Percentiles rank a stretch among this genome's conserved stretches.
Evolutionary conservation across 2,329 filamentous ascomycete species (phyloP).

Genomic region (Orbilia blumenaviensis): DNA sequence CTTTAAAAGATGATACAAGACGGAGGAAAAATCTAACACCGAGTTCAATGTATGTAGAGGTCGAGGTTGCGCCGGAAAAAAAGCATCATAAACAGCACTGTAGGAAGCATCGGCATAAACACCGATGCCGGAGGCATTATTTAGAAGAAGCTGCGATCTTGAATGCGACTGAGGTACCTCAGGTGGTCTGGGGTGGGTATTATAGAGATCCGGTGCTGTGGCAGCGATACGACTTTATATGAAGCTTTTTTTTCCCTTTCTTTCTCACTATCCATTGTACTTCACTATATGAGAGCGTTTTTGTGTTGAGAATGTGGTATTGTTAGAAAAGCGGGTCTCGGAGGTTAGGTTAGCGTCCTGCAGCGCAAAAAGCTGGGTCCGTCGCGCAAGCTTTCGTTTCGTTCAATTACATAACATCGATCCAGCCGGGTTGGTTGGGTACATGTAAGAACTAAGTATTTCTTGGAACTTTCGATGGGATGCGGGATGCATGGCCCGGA

Average conservation of each 20-base stretch:
- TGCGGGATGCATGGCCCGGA: neutral
- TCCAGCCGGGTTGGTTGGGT: neutral
- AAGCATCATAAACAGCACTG: neutral
- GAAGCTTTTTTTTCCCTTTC: neutral
- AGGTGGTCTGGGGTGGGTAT: neutral
- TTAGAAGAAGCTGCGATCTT: neutral
- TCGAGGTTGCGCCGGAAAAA: neutral
- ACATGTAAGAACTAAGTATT: neutral
- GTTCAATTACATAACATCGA: neutral
- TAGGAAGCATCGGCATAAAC: constrained; percentile 28
- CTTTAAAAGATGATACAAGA: neutral
- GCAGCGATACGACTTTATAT: neutral
- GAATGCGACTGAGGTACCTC: neutral
- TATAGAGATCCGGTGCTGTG: neutral
- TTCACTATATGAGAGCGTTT: no score
- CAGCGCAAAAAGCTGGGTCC: no score
- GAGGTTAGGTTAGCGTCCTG: neutral
- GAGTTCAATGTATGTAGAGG: neutral
- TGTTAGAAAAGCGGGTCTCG: neutral
- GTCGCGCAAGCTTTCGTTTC: neutral
- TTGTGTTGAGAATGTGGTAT: constrained; percentile 2
- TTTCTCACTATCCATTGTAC: no score
- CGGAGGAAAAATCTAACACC: neutral
- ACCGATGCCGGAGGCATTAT: neutral
- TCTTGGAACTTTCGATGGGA: neutral